Conservation (phyloP, 371 early-diverging fungal genomes). For the Dentiscutata heterogama region DNA sequence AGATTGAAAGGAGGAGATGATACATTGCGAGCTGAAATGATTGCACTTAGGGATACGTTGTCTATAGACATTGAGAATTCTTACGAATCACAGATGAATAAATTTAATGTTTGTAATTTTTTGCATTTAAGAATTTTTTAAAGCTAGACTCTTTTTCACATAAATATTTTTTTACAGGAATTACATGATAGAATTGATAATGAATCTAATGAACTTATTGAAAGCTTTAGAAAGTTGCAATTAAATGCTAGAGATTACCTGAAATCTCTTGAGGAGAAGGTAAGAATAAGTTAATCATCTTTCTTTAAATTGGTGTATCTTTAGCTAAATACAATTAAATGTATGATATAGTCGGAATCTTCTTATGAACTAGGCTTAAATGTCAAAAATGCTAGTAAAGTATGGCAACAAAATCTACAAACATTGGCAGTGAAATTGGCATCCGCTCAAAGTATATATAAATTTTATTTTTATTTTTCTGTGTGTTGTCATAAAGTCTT, state of each 20-base stretch:
- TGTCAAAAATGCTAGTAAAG: slow-evolving; percentile 51
- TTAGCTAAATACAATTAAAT: background rate
- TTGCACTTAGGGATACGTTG: slow-evolving; percentile 59
- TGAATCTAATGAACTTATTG: slow-evolving; percentile 48
- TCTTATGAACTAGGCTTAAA: slow-evolving; percentile 55
- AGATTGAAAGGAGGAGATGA: slow-evolving; percentile 51
- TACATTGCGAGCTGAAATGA: slow-evolving; percentile 56
- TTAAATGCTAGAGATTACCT: slow-evolving; percentile 55
- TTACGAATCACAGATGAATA: slow-evolving; percentile 36
- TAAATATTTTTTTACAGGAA: background rate
- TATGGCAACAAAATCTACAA: slow-evolving; percentile 55
- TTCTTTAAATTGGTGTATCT: background rate
- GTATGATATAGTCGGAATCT: slow-evolving; percentile 35
- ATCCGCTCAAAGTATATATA: slow-evolving; percentile 52
- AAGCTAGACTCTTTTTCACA: background rate
- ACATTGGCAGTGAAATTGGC: slow-evolving; percentile 50
- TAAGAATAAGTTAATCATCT: background rate
- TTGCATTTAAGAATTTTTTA: background rate
- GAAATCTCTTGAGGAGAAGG: slow-evolving; percentile 51
- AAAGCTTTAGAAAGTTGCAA: slow-evolving; percentile 54
- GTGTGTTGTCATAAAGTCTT: background rate
- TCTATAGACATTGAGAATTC: slow-evolving; percentile 56
- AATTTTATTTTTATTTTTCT: too few relatives aligned
- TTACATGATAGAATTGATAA: slow-evolving; percentile 37
- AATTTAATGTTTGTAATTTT: background rate